phyloP scores from a whole-genome alignment of 208 protist species.

The Acanthamoeba castellanii region DNA sequence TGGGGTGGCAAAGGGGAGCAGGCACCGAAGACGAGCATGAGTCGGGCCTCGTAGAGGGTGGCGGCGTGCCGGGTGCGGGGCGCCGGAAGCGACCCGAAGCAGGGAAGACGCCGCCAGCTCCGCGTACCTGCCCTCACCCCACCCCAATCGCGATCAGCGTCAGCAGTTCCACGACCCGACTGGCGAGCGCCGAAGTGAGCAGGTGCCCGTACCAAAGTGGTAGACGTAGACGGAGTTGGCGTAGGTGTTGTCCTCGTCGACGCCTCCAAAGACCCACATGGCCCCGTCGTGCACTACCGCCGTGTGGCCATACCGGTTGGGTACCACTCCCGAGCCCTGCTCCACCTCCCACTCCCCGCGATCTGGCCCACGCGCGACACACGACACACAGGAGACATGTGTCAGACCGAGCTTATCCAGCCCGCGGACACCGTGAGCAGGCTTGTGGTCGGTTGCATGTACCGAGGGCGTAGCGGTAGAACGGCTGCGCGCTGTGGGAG shows the following conservation, averaged over 20 bases:
- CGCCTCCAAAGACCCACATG: slow-evolving; percentile 66
- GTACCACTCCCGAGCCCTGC: background rate
- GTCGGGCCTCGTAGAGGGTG: background rate
- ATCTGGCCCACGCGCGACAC: background rate
- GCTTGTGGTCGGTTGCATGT: background rate
- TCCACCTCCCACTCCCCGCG: background rate
- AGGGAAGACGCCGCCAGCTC: background rate
- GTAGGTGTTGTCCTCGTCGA: slow-evolving; percentile 6
- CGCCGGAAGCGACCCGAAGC: background rate
- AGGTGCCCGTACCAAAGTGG: background rate
- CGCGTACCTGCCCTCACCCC: background rate
- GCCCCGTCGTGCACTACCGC: background rate
- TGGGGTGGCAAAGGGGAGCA: background rate
- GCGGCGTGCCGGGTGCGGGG: slow-evolving; percentile 30
- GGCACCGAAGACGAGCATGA: slow-evolving; percentile 51
- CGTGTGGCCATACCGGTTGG: slow-evolving; percentile 25
- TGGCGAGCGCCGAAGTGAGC: background rate
- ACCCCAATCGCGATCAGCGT: background rate
- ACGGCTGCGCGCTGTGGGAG: background rate
- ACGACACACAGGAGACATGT: background rate
- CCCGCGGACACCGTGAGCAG: too few species aligned
- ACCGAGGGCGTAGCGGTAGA: slow-evolving; percentile 33
- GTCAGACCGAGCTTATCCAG: too few species aligned
- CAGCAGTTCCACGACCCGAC: background rate
- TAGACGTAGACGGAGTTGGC: slow-evolving; percentile 26